phyloP scores from a whole-genome alignment of 1,284 basidiomycete species.

The Sporisorium sorghi region DNA sequence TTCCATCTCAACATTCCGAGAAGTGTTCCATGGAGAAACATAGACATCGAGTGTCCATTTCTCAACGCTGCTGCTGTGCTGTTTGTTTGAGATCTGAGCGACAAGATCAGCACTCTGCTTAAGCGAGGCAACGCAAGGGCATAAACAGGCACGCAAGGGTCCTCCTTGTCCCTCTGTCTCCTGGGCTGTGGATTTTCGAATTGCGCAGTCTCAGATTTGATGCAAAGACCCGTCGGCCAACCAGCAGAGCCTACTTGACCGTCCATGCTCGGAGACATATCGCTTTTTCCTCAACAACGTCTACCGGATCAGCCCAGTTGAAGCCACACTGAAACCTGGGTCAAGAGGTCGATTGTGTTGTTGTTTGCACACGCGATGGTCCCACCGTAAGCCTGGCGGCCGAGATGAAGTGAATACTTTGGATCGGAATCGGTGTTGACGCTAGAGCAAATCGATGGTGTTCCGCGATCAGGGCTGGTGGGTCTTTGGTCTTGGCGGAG shows the following conservation, averaged over 20 bases:
- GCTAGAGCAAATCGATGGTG: not conserved
- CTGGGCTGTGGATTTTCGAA: constrained; percentile 4
- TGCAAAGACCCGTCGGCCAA: not conserved
- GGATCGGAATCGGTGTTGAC: not conserved
- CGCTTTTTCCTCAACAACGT: not conserved
- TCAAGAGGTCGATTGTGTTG: not conserved
- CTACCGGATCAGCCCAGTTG: not conserved
- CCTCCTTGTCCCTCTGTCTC: not conserved
- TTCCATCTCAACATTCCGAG: not conserved
- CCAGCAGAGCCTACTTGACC: not conserved
- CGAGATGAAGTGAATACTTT: not conserved
- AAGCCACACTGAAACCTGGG: not conserved
- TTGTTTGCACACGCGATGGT: not conserved
- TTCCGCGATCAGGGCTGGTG: not conserved
- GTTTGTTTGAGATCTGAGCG: not conserved
- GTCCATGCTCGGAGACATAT: constrained; percentile 7
- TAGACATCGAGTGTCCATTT: not conserved
- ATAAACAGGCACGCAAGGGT: constrained; percentile 2
- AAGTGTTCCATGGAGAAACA: not conserved
- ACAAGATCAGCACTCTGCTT: constrained; percentile 1
- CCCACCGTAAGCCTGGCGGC: not conserved
- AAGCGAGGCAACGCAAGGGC: constrained; percentile 6
- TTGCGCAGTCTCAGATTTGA: not conserved
- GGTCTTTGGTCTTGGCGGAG: not conserved
- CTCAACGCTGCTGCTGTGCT: not conserved